Conservation (phyloP, 768 basidiomycete genomes). For the Serendipita indica region DNA sequence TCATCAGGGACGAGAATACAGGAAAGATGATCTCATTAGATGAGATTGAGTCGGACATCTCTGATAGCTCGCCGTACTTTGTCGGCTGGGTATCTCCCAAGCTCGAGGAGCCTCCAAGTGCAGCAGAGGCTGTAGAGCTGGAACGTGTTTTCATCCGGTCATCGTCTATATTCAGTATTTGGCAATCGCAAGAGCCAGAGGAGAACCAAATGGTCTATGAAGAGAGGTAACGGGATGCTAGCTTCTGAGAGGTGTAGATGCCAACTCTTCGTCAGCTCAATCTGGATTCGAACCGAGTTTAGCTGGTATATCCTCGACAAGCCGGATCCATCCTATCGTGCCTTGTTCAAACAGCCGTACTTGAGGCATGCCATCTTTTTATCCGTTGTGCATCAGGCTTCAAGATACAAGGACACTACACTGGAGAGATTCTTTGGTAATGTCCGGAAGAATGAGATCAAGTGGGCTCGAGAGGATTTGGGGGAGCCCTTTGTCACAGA, state of each 20-base stretch:
- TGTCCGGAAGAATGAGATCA: neutral
- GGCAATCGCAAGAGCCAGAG: neutral
- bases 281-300: neutral
- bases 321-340: neutral
- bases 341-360: neutral
- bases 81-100: neutral
- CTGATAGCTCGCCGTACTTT: neutral
- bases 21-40: neutral
- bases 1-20: neutral
- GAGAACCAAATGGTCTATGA: neutral
- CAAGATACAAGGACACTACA: neutral
- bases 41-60: neutral
- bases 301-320: constrained; percentile 1
- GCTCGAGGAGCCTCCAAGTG: neutral
- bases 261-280: neutral
- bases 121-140: neutral
- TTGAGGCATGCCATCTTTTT: neutral
- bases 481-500: neutral
- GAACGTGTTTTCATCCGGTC: neutral
- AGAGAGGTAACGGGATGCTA: neutral
- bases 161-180: neutral
- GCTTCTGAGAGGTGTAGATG: neutral
- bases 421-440: neutral
- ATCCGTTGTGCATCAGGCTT: neutral
- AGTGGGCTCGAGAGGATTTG: neutral